A percentile compares a stretch with the other conserved stretches of the same genome.
Evolutionary conservation across 495 filamentous ascomycete genomes (phyloP).

Genomic region (Monascus purpureus): DNA sequence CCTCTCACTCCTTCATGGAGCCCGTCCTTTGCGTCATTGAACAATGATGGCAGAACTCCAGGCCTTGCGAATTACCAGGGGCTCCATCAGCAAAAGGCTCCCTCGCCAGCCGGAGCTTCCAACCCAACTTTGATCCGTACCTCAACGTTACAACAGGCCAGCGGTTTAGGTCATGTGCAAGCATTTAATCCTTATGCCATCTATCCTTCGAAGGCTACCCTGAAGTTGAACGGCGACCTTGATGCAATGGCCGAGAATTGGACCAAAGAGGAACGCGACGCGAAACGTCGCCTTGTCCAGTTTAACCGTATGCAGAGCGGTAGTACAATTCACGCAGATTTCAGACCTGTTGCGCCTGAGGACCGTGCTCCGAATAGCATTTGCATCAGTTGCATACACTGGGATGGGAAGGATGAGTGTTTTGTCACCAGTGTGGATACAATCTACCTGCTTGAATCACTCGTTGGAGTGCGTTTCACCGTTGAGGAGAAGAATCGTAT

Average conservation of each 20-base stretch:
- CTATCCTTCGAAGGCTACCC: constrained; percentile 72
- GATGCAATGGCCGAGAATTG: constrained; percentile 65
- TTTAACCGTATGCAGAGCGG: constrained; percentile 71
- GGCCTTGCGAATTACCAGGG: constrained; percentile 18
- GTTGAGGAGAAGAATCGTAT: constrained; percentile 98
- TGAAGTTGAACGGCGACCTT: constrained; percentile 77
- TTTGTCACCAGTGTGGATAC: constrained; percentile 95
- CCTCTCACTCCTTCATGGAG: constrained; percentile 32
- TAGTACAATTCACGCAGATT: constrained; percentile 56
- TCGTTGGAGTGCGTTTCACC: constrained; percentile 70
- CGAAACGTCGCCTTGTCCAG: constrained; percentile 67
- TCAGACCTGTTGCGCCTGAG: constrained; percentile 54
- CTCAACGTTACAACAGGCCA: constrained; percentile 56
- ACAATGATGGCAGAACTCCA: constrained; percentile 15
- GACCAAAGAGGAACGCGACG: constrained; percentile 63
- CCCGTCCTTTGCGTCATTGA: constrained; percentile 22
- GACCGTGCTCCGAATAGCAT: constrained; percentile 58
- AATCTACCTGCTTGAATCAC: constrained; percentile 77
- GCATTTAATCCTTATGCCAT: constrained; percentile 68
- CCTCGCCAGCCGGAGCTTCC: constrained; percentile 28
- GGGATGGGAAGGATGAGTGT: constrained; percentile 79
- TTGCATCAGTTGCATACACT: constrained; percentile 84
- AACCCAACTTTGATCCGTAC: constrained; percentile 71
- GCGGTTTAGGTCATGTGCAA: constrained; percentile 26
- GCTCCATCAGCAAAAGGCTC: constrained; percentile 18